Percentiles rank a stretch among this genome's conserved stretches.
These are phyloP conservation scores for Blastocystis sp. DNA, from an alignment of 352 stramenopile species.

Conservation along the genomic window DNA sequence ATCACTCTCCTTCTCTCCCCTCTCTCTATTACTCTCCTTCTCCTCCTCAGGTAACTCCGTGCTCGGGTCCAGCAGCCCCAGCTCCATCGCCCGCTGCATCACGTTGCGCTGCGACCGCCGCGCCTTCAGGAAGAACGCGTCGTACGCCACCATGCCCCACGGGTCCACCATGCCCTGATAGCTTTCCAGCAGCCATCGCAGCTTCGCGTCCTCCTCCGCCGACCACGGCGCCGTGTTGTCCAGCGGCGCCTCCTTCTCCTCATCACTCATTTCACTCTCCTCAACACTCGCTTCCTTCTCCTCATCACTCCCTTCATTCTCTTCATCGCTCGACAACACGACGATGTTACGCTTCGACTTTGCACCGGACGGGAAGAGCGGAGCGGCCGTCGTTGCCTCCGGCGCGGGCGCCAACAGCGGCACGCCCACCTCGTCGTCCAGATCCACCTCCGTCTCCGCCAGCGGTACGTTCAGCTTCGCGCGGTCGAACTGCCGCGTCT, in stretches of 20 bases:
- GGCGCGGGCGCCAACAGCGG: too few relatives aligned
- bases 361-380: too few relatives aligned
- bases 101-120: neutral
- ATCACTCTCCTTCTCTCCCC: neutral
- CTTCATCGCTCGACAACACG: neutral
- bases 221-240: neutral
- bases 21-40: neutral
- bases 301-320: neutral
- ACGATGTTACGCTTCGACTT: too few relatives aligned
- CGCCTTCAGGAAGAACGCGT: neutral
- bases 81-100: neutral
- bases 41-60: neutral
- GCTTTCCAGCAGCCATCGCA: neutral
- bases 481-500: neutral
- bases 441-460: too few relatives aligned
- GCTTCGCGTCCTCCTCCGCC: neutral
- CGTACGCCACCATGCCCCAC: constrained; percentile 21
- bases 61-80: neutral
- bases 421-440: too few relatives aligned
- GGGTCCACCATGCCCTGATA: neutral
- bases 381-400: too few relatives aligned
- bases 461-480: neutral
- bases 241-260: neutral
- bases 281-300: neutral
- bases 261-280: neutral